Conservation (phyloP, 1,284 basidiomycete genomes). For the Peniophora sp. region DNA sequence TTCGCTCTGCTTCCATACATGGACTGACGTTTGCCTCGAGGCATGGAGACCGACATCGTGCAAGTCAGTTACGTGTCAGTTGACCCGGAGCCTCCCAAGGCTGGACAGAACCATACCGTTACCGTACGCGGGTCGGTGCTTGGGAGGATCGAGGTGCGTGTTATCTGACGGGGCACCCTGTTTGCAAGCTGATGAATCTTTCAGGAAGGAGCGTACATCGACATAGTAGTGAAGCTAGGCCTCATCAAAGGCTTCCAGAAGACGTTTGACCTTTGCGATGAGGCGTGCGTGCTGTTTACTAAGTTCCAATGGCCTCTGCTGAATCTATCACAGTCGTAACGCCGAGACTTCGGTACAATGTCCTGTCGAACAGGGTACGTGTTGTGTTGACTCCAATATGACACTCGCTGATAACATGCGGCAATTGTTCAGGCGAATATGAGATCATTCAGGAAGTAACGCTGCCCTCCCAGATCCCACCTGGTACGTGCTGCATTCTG, state of each 20-base stretch:
- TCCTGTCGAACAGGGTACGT: background rate
- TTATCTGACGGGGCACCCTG: background rate
- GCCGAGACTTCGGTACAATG: background rate
- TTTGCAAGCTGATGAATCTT: background rate
- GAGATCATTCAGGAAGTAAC: background rate
- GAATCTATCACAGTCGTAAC: background rate
- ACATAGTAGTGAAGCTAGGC: background rate
- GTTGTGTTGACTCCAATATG: no score
- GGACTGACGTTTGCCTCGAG: background rate
- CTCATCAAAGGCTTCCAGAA: background rate
- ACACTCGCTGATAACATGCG: no score
- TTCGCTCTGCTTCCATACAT: background rate
- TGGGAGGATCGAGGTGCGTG: background rate
- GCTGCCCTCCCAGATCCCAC: background rate
- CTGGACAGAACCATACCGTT: background rate
- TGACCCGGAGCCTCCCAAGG: background rate
- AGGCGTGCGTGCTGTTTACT: background rate
- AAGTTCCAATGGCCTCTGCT: background rate
- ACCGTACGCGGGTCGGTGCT: background rate
- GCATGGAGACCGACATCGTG: background rate
- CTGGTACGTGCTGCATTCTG: background rate
- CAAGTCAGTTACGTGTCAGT: background rate
- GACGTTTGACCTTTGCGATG: background rate
- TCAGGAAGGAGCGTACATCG: background rate
- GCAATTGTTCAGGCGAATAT: background rate